A percentile compares a stretch with the other conserved stretches of the same genome.
Evolutionary conservation across 2,329 filamentous ascomycete species (phyloP).

Genomic region (Tolypocladium tundrense): DNA sequence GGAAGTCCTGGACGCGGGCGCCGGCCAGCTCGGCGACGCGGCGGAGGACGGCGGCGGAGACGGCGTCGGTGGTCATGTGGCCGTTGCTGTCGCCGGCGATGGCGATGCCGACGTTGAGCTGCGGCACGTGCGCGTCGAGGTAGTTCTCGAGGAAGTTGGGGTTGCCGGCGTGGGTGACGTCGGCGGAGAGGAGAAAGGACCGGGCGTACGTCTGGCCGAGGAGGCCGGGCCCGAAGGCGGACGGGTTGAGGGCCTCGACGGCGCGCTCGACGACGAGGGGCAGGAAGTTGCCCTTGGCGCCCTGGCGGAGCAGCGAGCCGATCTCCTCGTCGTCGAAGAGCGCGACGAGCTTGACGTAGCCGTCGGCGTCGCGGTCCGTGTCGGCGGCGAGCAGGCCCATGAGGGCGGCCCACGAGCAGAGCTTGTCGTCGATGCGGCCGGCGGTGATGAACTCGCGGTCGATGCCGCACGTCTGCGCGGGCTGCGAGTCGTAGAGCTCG

Average conservation of each 20-base stretch:
- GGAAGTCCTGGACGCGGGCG: conserved; percentile 72
- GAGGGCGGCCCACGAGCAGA: conserved; percentile 88
- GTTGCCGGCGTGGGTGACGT: conserved; percentile 89
- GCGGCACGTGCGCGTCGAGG: conserved; percentile 74
- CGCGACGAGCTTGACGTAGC: conserved; percentile 81
- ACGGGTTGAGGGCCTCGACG: conserved; percentile 54
- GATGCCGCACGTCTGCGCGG: conserved; percentile 71
- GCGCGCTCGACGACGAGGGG: conserved; percentile 72
- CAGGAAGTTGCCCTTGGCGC: conserved; percentile 82
- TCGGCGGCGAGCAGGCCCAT: conserved; percentile 64
- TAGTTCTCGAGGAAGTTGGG: conserved; percentile 85
- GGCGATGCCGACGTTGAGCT: conserved; percentile 78
- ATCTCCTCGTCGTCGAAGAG: conserved; percentile 98
- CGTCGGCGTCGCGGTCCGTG: conserved; percentile 42
- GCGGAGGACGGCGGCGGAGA: conserved; percentile 72
- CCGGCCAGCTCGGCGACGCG: conserved; percentile 66
- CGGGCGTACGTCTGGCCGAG: conserved; percentile 78
- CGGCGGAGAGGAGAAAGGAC: conserved; percentile 84
- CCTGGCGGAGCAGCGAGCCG: conserved; percentile 80
- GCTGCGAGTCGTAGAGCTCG: conserved; percentile 85
- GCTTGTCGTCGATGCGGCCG: conserved; percentile 92
- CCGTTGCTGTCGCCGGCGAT: conserved; percentile 79
- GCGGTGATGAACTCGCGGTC: conserved; percentile 93
- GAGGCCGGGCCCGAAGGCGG: conserved; percentile 45
- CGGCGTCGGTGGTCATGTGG: conserved; percentile 89